These are phyloP conservation scores for Carex littledalei DNA, from an alignment of 176 grass and related monocot genomes.

Conservation along the genomic window DNA sequence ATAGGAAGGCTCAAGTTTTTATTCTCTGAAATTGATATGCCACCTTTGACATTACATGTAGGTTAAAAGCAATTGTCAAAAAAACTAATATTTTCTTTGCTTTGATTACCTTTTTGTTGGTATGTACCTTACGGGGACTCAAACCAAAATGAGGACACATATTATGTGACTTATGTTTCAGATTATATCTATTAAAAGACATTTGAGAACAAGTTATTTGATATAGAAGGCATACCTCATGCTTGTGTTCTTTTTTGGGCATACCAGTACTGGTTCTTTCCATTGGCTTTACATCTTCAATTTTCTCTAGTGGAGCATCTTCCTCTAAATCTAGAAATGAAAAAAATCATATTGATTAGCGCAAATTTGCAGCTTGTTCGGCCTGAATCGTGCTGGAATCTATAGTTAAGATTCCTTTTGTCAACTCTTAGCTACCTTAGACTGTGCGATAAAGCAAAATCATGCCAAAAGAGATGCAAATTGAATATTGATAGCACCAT, in stretches of 20 bases:
- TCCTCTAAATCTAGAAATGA: constrained; percentile 19
- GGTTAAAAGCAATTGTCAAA: constrained; percentile 1
- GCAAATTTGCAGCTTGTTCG: background rate
- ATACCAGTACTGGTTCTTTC: background rate
- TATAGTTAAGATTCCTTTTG: background rate
- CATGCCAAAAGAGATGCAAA: background rate
- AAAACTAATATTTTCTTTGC: background rate
- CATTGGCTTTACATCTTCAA: background rate
- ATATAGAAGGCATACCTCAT: constrained; percentile 16
- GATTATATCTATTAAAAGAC: background rate
- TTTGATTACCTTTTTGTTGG: background rate
- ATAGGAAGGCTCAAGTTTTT: background rate
- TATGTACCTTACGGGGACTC: background rate
- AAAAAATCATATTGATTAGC: background rate
- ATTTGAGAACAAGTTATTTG: background rate
- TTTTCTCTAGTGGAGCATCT: background rate
- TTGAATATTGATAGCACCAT: background rate
- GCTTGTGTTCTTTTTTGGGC: background rate
- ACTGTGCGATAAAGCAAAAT: background rate
- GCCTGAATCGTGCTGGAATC: background rate
- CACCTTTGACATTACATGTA: constrained; percentile 18
- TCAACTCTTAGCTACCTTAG: background rate
- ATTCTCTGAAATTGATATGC: constrained; percentile 17
- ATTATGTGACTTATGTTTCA: background rate
- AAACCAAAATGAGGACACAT: background rate